A percentile compares a stretch with the other conserved stretches of the same genome.
phyloP scores from a whole-genome alignment of 2,329 filamentous ascomycete species.

The Verticillium isaacii region DNA sequence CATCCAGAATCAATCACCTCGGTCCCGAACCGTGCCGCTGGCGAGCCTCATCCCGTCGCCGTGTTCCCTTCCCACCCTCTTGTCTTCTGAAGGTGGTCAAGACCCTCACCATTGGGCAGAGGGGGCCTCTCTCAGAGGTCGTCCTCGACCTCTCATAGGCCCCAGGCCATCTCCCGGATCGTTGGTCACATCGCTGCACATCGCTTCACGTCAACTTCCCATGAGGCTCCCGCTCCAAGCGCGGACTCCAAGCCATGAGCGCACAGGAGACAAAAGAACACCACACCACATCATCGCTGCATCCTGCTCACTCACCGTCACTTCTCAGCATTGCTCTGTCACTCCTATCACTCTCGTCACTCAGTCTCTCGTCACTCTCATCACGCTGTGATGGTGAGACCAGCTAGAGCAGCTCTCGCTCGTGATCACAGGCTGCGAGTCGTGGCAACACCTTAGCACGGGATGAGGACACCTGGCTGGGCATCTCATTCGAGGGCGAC shows the following conservation, averaged over 20 bases:
- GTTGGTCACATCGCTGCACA: background rate
- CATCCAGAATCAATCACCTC: background rate
- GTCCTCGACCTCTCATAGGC: background rate
- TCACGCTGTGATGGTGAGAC: background rate
- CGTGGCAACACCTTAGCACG: background rate
- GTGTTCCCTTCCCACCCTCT: conserved; percentile 2
- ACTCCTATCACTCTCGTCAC: background rate
- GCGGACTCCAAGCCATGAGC: background rate
- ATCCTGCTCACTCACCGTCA: background rate
- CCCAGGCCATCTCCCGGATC: background rate
- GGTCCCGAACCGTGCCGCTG: background rate
- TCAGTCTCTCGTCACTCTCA: background rate
- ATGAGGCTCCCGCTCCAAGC: background rate
- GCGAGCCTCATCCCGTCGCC: background rate
- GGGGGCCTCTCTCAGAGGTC: background rate
- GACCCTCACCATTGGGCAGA: background rate
- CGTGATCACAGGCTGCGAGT: background rate
- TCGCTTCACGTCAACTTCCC: background rate
- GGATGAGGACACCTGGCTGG: background rate
- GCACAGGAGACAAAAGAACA: background rate
- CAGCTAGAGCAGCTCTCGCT: background rate
- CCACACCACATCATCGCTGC: background rate
- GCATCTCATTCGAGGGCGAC: background rate
- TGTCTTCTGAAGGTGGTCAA: background rate
- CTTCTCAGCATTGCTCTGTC: background rate